Base-by-base conservation (phyloP, 257 asterid species). In the Anisodus tanguticus region DNA sequence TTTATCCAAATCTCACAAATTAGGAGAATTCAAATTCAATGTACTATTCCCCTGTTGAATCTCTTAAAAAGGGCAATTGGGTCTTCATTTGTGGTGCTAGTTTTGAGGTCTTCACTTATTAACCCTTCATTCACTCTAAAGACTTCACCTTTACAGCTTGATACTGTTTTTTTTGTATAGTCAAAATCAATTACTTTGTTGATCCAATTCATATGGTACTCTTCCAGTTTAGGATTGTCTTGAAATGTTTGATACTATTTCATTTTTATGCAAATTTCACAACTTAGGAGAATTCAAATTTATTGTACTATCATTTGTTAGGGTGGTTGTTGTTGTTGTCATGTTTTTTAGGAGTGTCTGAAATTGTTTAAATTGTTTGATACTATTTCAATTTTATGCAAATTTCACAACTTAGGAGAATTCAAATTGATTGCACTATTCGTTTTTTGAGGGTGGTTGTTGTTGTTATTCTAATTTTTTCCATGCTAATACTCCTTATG, bases 51-150 rank as follows among this genome's bases (percentile, higher is more conserved):
- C 98, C 96, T 9, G 76, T 88, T 4, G 88, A 89, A 80, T 93
- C 98, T 67, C 95, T 95, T 53, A 92, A 77, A 72, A 89, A 77
- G 51, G 98, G 98, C 19, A 95, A 93, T 58, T 95, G 98, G 99
- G 98, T 94, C 41, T 94, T 95, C 88, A 94, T 95, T 45, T 95
- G 97, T 76, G 99, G 99, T 84, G 99, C 99, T 84, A 95, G 99
- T 88, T 95, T 95, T 83, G 99, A 95, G 97, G 97, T 90, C 59
- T 47, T 47, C 41, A 72, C 47, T 15, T 76, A 26, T 13, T 49
- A 51, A 51, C 47, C 5, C 13, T 31, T 74, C 5, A 49, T 49
- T 49, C 5, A 49, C 80, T 74, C 16, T 6, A 49, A 51, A 76
- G 81, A 51, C 43, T 51, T 6, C 2, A 76, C 45, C 63, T 76